Percentiles rank a stretch among this genome's conserved stretches.
phyloP scores from a whole-genome alignment of 805 yeast species.

The Hanseniaspora lachancei region DNA sequence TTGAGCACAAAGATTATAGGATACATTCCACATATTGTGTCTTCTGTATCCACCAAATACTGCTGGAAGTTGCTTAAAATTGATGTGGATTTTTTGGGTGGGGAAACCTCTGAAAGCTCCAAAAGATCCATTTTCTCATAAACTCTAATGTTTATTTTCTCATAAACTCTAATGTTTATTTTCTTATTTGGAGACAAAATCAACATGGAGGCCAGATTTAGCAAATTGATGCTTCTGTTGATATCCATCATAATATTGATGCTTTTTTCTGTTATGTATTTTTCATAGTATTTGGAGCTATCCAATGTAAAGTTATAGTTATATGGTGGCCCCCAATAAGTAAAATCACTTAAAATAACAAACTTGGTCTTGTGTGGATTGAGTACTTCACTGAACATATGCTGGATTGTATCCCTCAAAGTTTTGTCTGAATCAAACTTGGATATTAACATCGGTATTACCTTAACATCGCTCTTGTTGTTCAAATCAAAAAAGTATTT shows the following conservation, averaged over 20 bases:
- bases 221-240: conserved; percentile 13
- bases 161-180: background rate
- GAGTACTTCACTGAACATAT: conserved; percentile 40
- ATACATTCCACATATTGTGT: conserved; percentile 86
- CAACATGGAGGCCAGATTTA: conserved; percentile 6
- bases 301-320: conserved; percentile 34
- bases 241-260: conserved; percentile 14
- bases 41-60: conserved; percentile 59
- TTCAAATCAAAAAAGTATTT: conserved; percentile 31
- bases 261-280: conserved; percentile 12
- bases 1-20: conserved; percentile 58
- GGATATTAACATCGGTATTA: conserved; percentile 75
- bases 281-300: background rate
- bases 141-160: background rate
- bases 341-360: conserved; percentile 79
- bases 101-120: background rate
- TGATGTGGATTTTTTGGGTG: background rate
- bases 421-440: conserved; percentile 34
- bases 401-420: conserved; percentile 34
- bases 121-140: background rate
- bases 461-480: conserved; percentile 26
- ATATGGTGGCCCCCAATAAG: conserved; percentile 81
- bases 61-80: conserved; percentile 41
- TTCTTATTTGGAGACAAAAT: background rate
- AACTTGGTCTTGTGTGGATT: conserved; percentile 39